Conservation (phyloP, 2,329 filamentous ascomycete species). For the Microdochium trichocladiopsis region DNA sequence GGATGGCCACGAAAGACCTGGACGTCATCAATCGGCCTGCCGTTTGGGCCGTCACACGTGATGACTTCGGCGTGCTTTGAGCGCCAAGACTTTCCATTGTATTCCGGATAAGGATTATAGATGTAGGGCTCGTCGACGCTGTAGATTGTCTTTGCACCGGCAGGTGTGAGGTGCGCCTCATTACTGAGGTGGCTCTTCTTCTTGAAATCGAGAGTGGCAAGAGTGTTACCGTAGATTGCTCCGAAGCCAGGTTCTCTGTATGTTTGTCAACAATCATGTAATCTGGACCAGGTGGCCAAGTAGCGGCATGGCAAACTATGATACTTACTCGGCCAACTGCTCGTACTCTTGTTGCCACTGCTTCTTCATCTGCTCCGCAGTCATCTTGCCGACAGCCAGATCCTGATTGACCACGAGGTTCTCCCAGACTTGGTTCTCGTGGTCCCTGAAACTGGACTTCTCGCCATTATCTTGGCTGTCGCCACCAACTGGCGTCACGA, state of each 20-base stretch:
- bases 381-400: constrained; percentile 15
- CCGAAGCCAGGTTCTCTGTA: constrained; percentile 37
- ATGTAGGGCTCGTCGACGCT: constrained; percentile 40
- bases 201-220: constrained; percentile 35
- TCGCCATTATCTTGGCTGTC: not conserved
- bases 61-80: constrained; percentile 49
- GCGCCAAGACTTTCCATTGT: constrained; percentile 55
- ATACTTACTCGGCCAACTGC: constrained; percentile 24
- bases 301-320: too few relatives aligned
- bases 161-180: constrained; percentile 19
- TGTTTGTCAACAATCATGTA: constrained; percentile 14
- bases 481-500: not conserved
- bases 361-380: constrained; percentile 20
- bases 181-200: constrained; percentile 20
- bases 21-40: constrained; percentile 52
- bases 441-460: not conserved
- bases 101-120: constrained; percentile 67
- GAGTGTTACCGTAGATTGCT: constrained; percentile 49
- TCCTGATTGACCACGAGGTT: constrained; percentile 9
- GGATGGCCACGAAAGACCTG: constrained; percentile 57
- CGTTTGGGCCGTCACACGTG: constrained; percentile 58
- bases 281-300: not conserved
- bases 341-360: constrained; percentile 33
- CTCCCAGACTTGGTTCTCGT: constrained; percentile 16
- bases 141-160: constrained; percentile 29